Conservation (phyloP, 106 monocot genomes). For the Gastrodia elata region DNA sequence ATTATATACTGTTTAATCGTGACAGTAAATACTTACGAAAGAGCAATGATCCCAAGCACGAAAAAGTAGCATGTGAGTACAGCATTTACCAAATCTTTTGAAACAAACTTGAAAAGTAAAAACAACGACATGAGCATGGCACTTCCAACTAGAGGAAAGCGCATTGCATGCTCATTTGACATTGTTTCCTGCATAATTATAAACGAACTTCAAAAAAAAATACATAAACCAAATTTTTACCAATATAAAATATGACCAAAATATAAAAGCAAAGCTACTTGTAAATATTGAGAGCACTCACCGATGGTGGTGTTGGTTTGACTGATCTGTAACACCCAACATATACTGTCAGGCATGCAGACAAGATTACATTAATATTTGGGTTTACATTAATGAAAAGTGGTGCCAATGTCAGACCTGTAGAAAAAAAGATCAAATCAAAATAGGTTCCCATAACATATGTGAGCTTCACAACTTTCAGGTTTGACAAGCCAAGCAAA, state of each 20-base stretch:
- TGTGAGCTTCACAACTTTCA: neutral
- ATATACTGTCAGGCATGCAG: slow-evolving; percentile 92
- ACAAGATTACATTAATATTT: slow-evolving; percentile 91
- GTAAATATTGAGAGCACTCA: slow-evolving; percentile 20
- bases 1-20: neutral
- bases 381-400: slow-evolving; percentile 69
- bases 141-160: slow-evolving; percentile 94
- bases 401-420: slow-evolving; percentile 73
- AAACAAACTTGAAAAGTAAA: slow-evolving; percentile 91
- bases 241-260: neutral
- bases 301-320: slow-evolving; percentile 81
- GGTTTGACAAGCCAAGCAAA: too few relatives aligned
- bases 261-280: neutral
- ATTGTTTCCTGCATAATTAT: slow-evolving; percentile 73
- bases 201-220: neutral
- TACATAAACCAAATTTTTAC: neutral
- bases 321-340: slow-evolving; percentile 95
- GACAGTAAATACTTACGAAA: slow-evolving; percentile 40
- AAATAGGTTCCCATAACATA: neutral
- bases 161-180: slow-evolving; percentile 96
- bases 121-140: slow-evolving; percentile 91
- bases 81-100: slow-evolving; percentile 96
- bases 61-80: slow-evolving; percentile 95
- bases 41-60: slow-evolving; percentile 83
- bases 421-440: slow-evolving; percentile 9